Conservation (phyloP, 768 basidiomycete genomes). For the Sarcomyxa edulis region DNA sequence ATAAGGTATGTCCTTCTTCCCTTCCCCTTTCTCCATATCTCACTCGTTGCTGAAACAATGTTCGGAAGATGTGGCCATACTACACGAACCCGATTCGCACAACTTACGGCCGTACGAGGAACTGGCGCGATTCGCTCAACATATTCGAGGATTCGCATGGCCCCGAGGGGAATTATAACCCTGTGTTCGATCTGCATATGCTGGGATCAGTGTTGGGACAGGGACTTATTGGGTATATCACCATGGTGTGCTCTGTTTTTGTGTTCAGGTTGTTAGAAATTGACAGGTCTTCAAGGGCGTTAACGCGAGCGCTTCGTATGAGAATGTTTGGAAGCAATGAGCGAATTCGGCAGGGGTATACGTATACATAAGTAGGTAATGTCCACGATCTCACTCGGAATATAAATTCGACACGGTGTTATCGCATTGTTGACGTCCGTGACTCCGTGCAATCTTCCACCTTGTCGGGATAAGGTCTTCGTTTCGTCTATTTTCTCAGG, state of each 20-base stretch:
- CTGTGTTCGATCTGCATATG: slow-evolving; percentile 45
- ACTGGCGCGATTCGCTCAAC: slow-evolving; percentile 47
- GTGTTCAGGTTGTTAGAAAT: background rate
- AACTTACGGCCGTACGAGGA: slow-evolving; percentile 43
- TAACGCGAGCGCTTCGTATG: slow-evolving; percentile 10
- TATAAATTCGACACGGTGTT: no score
- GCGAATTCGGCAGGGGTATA: no score
- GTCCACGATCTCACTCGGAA: no score
- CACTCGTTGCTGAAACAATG: background rate
- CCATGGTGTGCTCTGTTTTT: slow-evolving; percentile 35
- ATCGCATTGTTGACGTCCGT: no score
- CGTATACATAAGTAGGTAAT: no score
- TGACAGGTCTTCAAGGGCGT: slow-evolving; percentile 6
- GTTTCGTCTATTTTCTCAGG: no score
- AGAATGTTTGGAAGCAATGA: slow-evolving; percentile 4
- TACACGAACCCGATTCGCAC: slow-evolving; percentile 42
- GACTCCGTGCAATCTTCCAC: no score
- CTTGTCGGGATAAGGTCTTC: no score
- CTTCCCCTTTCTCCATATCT: background rate
- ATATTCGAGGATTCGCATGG: slow-evolving; percentile 48
- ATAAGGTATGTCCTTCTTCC: slow-evolving; percentile 27
- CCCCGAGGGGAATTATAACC: slow-evolving; percentile 44
- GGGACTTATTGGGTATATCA: slow-evolving; percentile 49
- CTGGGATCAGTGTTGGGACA: slow-evolving; percentile 46
- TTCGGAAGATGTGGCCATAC: slow-evolving; percentile 44